phyloP scores from a whole-genome alignment of 2,329 filamentous ascomycete genomes.

The Colletotrichum phormii region DNA sequence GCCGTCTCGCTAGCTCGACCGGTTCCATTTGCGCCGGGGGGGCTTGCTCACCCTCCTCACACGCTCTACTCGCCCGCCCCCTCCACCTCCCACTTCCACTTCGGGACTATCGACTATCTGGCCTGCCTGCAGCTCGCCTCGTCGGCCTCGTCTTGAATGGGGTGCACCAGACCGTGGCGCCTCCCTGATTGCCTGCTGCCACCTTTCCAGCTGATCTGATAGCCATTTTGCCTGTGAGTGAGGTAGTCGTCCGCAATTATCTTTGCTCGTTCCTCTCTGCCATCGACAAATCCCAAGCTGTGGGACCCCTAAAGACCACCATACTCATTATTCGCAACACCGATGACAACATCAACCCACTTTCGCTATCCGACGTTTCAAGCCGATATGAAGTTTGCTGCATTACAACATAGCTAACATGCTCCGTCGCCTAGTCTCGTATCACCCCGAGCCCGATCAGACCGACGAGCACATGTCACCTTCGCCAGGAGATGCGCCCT shows the following conservation, averaged over 20 bases:
- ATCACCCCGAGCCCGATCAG: conserved; percentile 18
- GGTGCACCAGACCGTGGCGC: conserved; percentile 4
- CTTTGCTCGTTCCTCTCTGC: neutral
- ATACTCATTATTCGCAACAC: conserved; percentile 17
- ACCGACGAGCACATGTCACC: conserved; percentile 68
- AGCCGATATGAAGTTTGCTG: conserved; percentile 23
- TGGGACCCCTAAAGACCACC: conserved; percentile 8
- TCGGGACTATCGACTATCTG: conserved; percentile 18
- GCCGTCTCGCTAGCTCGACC: neutral
- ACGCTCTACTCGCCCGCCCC: conserved; percentile 3
- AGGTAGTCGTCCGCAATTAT: conserved; percentile 3
- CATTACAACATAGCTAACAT: conserved; percentile 31
- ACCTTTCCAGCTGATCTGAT: conserved; percentile 18
- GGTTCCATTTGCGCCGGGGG: conserved; percentile 29
- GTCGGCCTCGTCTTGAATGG: conserved; percentile 23
- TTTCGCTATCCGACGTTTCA: neutral
- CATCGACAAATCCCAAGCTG: conserved; percentile 11
- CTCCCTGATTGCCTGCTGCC: neutral
- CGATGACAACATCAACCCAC: conserved; percentile 23
- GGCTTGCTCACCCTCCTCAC: conserved; percentile 18
- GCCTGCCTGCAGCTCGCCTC: conserved; percentile 34
- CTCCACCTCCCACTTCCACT: conserved; percentile 21
- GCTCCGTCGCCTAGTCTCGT: conserved; percentile 33
- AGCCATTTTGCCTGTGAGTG: conserved; percentile 26
- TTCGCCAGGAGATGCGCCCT: conserved; percentile 66